Base-by-base conservation (phyloP, 2,329 filamentous ascomycete genomes). In the Beauveria rudraprayagi region DNA sequence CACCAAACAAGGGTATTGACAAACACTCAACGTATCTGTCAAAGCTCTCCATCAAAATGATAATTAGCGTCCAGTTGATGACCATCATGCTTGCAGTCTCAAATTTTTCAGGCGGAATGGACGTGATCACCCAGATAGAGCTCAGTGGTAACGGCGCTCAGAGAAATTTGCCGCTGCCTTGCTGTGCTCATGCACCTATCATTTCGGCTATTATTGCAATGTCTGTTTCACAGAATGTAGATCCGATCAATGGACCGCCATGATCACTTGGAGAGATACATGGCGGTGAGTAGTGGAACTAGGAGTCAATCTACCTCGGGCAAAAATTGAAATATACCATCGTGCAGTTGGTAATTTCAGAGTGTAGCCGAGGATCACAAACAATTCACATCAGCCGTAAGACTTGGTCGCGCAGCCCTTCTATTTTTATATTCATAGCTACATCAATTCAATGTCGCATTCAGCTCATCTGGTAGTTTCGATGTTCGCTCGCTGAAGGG, bases 261-360 rank as follows among this genome's bases (percentile, higher is more conserved):
- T 80, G 81, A 78, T 83, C 84, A 89, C 89, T 75, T 70, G 67
- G 72, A 74, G 70, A 77, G 80, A 28, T 26, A 28, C 80, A 81
- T 78, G 78, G 82, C 81, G 86, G 85, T 90, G 87, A 90, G 87
- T 90, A 86, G 76, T 74, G 74, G 80, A 80, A 72, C 76, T 65
- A 67, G 54, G 28, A 48, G 52, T 86, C 76, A 66, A 79, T 92
- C 84, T 92, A 82, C 88, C 88, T 91, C 78, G 82, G 83, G 84
- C 84, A 84, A 91, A 91, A 91, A 91, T 90, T 88, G 88, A 89
- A 84, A 85, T 80, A 81, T 78, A 86, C 86, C 87, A 91, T 79
- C 76, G 84, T 69, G 80, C 74, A 77, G 76, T 74, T 76, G 81
- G 85, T 85, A 83, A 82, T 85, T 81, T 89, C 89, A 88, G 88